Conservation (phyloP, 768 basidiomycete species). For the Gloeophyllum trabeum region DNA sequence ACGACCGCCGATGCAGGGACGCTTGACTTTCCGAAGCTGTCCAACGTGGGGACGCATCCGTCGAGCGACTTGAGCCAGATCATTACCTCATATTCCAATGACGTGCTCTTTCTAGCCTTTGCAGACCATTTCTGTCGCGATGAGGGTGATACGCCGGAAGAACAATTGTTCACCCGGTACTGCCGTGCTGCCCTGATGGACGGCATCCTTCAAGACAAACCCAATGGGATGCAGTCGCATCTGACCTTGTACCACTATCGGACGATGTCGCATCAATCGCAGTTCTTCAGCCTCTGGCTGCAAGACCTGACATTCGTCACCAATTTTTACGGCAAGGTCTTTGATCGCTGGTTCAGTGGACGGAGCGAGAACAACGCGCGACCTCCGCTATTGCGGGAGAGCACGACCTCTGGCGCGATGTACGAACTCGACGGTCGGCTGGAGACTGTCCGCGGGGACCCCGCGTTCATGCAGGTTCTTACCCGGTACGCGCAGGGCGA, state of each 20-base stretch:
- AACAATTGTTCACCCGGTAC: constrained; percentile 56
- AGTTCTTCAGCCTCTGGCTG: constrained; percentile 54
- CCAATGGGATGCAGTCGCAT: constrained; percentile 64
- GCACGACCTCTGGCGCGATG: constrained; percentile 54
- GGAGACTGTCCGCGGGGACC: constrained; percentile 28
- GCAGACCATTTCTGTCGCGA: constrained; percentile 67
- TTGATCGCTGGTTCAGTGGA: constrained; percentile 66
- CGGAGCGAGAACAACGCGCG: constrained; percentile 52
- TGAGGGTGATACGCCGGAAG: constrained; percentile 44
- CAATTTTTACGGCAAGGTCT: constrained; percentile 70
- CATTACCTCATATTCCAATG: constrained; percentile 80
- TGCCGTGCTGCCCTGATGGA: constrained; percentile 74
- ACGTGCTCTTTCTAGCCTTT: constrained; percentile 68
- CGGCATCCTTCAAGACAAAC: constrained; percentile 86
- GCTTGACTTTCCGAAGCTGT: constrained; percentile 74
- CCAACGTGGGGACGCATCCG: constrained; percentile 52
- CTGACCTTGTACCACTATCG: constrained; percentile 63
- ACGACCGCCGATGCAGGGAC: constrained; percentile 77
- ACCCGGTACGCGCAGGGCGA: constrained; percentile 48
- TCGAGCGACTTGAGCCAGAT: constrained; percentile 74
- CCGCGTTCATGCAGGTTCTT: constrained; percentile 32
- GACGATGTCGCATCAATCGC: constrained; percentile 41
- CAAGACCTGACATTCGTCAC: constrained; percentile 67
- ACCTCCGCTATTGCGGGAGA: constrained; percentile 61
- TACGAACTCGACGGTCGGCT: constrained; percentile 52